Evolutionary conservation across 2,329 filamentous ascomycete species (phyloP), one percentile per base, ranked within the genome.

Genomic region (Phialocephala sp.): DNA sequence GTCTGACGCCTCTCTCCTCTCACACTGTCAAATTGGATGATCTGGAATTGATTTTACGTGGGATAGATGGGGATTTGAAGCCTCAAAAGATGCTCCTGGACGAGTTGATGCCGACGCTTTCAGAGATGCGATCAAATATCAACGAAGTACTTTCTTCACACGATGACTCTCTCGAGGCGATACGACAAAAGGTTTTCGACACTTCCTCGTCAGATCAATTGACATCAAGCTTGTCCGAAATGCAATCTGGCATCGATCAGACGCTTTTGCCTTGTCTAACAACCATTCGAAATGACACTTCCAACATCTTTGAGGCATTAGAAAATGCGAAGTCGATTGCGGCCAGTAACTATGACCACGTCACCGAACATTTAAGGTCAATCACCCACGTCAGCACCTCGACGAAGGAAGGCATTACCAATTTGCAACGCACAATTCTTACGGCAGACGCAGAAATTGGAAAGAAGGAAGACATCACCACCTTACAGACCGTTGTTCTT

Each of bases 71-170:
- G 9, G 63, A 65, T 4, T 18, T 55, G 8, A 60, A 60, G 35
- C 58, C 63, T 12, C 63, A 61, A 18, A 24, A 22, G 12, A 32
- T 12, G 8, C 24, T 39, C 24, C 15, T 65, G 15, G 41, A 60
- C 24, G 58, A 65, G 35, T 27, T 65, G 50, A 58, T 50, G 2
- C 32, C 41, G 20, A 61, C 58, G 6, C 3, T 65, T 24, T 50
- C 50, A 11, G 63, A 65, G n/a, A 56, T 65, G 58, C n/a, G 39
- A 43, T n/a, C 58, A 4, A 65, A 65, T 35, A 55, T 65, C 20
- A 47, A 60, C 35, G 47, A 50, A n/a, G 63, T 56, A 0, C 39
- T 65, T 1, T 57, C 58, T n/a, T 65, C 63, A 4, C 58, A 65
- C 11, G 56, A 59, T 14, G 58, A 65, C 8, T 60, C 58, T 20